Evolutionary conservation across 2,329 filamentous ascomycete genomes (phyloP).

Genomic region (Lomentospora prolificans): DNA sequence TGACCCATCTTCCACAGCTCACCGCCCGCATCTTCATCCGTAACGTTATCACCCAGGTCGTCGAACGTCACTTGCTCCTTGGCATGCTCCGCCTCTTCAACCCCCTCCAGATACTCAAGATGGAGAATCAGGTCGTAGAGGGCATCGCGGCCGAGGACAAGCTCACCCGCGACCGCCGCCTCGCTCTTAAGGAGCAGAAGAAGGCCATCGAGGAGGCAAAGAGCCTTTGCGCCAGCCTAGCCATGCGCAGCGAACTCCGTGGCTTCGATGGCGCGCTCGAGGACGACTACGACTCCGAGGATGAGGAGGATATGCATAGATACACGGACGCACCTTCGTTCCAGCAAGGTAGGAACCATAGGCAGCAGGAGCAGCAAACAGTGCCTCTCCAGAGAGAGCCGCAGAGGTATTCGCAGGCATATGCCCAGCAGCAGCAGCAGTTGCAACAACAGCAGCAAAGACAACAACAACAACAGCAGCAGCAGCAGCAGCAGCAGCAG

Average conservation of each 20-base stretch:
- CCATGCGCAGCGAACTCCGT: slow-evolving; percentile 42
- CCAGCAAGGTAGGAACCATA: background rate
- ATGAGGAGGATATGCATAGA: background rate
- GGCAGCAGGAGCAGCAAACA: background rate
- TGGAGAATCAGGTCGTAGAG: slow-evolving; percentile 34
- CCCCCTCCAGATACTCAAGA: slow-evolving; percentile 38
- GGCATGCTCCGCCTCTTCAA: slow-evolving; percentile 43
- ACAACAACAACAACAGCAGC: background rate
- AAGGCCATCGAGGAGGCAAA: slow-evolving; percentile 40
- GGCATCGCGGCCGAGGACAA: slow-evolving; percentile 43
- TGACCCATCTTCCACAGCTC: slow-evolving; percentile 16
- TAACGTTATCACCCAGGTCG: slow-evolving; percentile 42
- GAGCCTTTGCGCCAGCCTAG: slow-evolving; percentile 37
- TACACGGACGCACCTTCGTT: background rate
- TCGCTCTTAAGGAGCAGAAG: slow-evolving; percentile 37
- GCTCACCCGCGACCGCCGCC: slow-evolving; percentile 39
- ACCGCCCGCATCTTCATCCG: slow-evolving; percentile 41
- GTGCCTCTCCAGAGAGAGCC: background rate
- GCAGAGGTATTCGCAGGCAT: background rate
- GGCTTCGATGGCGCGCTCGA: slow-evolving; percentile 16
- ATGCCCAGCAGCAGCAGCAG: background rate
- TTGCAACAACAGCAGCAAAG: background rate
- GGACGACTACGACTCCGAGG: slow-evolving; percentile 17
- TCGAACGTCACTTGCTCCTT: slow-evolving; percentile 39
- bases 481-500: slow-evolving; percentile 12